Base-by-base conservation (phyloP, 805 yeast species). In the Yamadazyma scolyti region DNA sequence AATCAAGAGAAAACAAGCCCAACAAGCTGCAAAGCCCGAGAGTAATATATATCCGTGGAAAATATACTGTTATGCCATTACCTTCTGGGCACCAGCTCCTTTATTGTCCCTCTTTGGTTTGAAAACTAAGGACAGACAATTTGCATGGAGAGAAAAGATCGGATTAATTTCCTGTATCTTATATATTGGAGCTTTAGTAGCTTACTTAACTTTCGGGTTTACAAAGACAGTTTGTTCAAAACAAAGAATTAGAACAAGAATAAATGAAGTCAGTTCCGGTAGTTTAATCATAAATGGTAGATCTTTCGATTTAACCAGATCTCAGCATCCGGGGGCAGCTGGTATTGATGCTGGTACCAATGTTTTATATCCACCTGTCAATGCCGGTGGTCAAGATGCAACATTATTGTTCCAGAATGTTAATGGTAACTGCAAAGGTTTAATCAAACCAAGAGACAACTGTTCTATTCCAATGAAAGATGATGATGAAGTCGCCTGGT, bases 101-200 rank as follows among this genome's bases (percentile, higher is more conserved):
- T 40, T 87, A 20, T 59, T 88, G 47, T 63, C 62, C 25, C 55
- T 84, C 25, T 82, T 77, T 57, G 97, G 97, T 3, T 71, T 90
- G 72, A 72, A 73, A 20, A 77, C 82, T 13, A 76, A 77, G 44
- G 89, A 79, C 25, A 76, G 95, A 37, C 97, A 89, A 53, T 77
- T 78, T 67, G 97, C 97, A 0, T 93, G 98, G 98, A 74, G 98
- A 50, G 98, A 93, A 51, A 90, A 90, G 52, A 82, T 89, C 33
- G 97, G 87, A 2, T 68, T 93, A 25, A 67, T 90, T 25, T 71
- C 93, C 1, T 69, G 88, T 33, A 88, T 90, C 46, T 42, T 82
- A 12, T 71, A 73, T 44, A 61, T 84, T 27, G 97, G 93, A 33
- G 77, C 85, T 0, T 54, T 82, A 31, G 82, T 88, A 23, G 96